phyloP scores from a whole-genome alignment of 1,139 yeast genomes.

The Taphrina pruni region DNA sequence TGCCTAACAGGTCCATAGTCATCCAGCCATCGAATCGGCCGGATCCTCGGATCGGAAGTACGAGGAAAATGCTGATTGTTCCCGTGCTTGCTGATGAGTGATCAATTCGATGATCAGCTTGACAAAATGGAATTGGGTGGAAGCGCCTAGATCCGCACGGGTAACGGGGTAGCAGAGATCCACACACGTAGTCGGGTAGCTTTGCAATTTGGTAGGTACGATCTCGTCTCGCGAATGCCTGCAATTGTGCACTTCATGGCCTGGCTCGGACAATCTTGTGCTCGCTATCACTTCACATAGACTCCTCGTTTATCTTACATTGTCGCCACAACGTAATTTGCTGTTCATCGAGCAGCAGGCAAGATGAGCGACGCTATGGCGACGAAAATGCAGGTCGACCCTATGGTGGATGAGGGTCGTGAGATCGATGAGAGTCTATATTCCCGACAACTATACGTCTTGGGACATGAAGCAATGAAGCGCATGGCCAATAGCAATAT shows the following conservation, averaged over 20 bases:
- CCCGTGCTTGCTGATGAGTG: too few species aligned
- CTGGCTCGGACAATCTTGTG: not conserved
- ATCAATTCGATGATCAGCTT: too few species aligned
- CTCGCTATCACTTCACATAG: not conserved
- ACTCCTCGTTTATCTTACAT: too few species aligned
- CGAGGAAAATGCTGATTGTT: not conserved
- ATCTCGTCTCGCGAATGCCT: not conserved
- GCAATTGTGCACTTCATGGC: not conserved
- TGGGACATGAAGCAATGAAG: slow-evolving; percentile 97
- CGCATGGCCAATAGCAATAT: slow-evolving; percentile 94
- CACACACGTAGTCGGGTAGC: not conserved
- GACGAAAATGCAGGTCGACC: slow-evolving; percentile 46
- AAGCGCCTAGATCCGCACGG: not conserved
- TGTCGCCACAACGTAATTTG: too few species aligned
- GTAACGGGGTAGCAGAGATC: slow-evolving; percentile 11
- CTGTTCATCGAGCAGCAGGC: not conserved
- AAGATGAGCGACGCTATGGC: slow-evolving; percentile 38
- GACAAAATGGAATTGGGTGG: slow-evolving; percentile 5
- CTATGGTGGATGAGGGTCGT: slow-evolving; percentile 41
- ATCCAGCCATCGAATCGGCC: too few species aligned
- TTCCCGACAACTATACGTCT: slow-evolving; percentile 91
- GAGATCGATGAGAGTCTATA: slow-evolving; percentile 87
- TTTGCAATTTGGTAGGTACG: too few species aligned
- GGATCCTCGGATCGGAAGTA: not conserved
- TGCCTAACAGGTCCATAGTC: too few species aligned